These are phyloP conservation scores for Boletus pseudo-olivaceus DNA, from an alignment of 768 basidiomycete species.

Conservation along the genomic window DNA sequence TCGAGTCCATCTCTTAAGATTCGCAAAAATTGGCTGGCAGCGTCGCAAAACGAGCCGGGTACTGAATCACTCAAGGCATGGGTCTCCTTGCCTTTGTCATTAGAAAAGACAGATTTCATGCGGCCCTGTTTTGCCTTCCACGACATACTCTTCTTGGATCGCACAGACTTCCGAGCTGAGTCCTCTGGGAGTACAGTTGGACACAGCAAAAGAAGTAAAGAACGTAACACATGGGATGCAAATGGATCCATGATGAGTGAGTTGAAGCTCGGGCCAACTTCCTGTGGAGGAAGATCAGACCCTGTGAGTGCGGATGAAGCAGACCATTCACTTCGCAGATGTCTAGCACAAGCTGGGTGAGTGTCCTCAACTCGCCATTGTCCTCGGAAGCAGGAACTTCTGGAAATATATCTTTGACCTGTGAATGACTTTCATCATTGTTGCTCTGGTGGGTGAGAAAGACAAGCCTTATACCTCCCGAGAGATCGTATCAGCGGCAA, in stretches of 20 bases:
- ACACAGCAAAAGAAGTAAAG: constrained; percentile 73
- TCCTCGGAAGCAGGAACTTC: constrained; percentile 43
- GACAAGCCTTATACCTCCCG: constrained; percentile 52
- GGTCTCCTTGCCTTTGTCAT: constrained; percentile 39
- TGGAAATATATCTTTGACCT: constrained; percentile 58
- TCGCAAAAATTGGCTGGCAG: constrained; percentile 46
- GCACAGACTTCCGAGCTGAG: constrained; percentile 40
- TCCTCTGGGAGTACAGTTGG: constrained; percentile 48
- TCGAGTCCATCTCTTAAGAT: constrained; percentile 49
- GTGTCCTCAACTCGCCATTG: constrained; percentile 62
- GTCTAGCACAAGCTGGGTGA: constrained; percentile 62
- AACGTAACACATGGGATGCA: constrained; percentile 86
- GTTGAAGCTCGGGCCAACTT: constrained; percentile 62
- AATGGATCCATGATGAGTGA: constrained; percentile 79
- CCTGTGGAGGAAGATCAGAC: constrained; percentile 39
- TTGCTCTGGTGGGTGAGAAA: not conserved
- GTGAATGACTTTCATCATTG: not conserved
- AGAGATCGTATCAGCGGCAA: constrained; percentile 58
- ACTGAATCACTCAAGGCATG: constrained; percentile 19
- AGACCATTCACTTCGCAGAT: constrained; percentile 53
- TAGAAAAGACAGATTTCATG: constrained; percentile 74
- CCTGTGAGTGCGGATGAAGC: constrained; percentile 16
- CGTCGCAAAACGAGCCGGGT: constrained; percentile 49
- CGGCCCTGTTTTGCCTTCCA: constrained; percentile 81
- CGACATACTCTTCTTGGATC: constrained; percentile 82